Percentiles rank a stretch among this genome's conserved stretches.
Evolutionary conservation across 805 yeast genomes (phyloP).

Genomic region (Priceomyces castillae): DNA sequence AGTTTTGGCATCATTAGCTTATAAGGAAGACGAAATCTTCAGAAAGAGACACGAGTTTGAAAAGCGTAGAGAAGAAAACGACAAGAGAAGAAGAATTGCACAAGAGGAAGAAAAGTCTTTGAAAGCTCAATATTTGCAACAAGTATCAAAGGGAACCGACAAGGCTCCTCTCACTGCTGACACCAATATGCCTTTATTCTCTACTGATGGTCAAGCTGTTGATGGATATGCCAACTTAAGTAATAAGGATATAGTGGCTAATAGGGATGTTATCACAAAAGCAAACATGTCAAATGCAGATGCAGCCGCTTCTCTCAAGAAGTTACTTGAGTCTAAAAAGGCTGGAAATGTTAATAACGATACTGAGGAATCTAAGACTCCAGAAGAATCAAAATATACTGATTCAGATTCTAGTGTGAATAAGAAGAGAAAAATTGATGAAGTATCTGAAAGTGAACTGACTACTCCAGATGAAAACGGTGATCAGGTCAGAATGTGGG

Average conservation of each 20-base stretch:
- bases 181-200: conserved; percentile 71
- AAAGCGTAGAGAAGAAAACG: conserved; percentile 60
- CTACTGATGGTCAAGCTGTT: conserved; percentile 69
- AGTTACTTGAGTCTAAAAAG: conserved; percentile 31
- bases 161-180: conserved; percentile 70
- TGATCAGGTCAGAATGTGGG: conserved; percentile 67
- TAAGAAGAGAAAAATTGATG: conserved; percentile 11
- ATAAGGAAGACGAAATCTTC: conserved; percentile 77
- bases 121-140: conserved; percentile 44
- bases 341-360: conserved; percentile 39
- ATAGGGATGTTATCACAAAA: conserved; percentile 58
- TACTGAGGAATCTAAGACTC: neutral
- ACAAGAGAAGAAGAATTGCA: conserved; percentile 53
- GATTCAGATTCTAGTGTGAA: neutral
- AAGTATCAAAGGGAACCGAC: conserved; percentile 69
- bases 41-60: conserved; percentile 67
- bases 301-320: conserved; percentile 60
- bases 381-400: neutral
- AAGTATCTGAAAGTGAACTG: conserved; percentile 19
- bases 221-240: conserved; percentile 61
- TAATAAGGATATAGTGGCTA: conserved; percentile 67
- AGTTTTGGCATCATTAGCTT: conserved; percentile 60
- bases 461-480: conserved; percentile 38
- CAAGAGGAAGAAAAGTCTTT: conserved; percentile 45
- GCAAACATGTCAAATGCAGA: conserved; percentile 70